Evolutionary conservation across 2,329 filamentous ascomycete species (phyloP).

Genomic region (Fusarium caatingaense): DNA sequence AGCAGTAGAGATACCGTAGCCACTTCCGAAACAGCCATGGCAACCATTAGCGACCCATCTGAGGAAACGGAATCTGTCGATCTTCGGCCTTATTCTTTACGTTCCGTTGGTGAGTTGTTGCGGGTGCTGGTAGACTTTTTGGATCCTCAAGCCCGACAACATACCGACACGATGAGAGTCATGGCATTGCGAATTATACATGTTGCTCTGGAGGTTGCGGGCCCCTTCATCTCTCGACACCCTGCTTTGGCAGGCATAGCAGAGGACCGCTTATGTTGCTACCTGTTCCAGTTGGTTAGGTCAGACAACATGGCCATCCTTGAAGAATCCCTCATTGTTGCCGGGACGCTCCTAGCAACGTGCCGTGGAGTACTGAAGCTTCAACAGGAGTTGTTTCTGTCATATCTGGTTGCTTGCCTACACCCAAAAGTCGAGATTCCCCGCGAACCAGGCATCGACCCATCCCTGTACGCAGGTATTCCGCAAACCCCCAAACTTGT

Average conservation of each 20-base stretch:
- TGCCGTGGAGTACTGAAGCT: constrained; percentile 92
- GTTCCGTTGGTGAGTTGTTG: constrained; percentile 94
- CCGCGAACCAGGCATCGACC: constrained; percentile 88
- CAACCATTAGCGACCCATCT: constrained; percentile 48
- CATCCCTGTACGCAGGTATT: constrained; percentile 90
- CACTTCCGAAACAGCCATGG: constrained; percentile 53
- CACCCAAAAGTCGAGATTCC: constrained; percentile 96
- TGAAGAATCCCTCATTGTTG: constrained; percentile 91
- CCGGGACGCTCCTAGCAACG: constrained; percentile 89
- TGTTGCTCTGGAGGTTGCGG: constrained; percentile 94
- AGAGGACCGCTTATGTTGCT: constrained; percentile 91
- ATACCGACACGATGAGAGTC: constrained; percentile 94
- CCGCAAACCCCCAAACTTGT: constrained; percentile 90
- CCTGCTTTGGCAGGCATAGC: constrained; percentile 88
- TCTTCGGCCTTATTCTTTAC: constrained; percentile 90
- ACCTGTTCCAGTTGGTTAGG: constrained; percentile 94
- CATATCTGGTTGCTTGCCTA: constrained; percentile 92
- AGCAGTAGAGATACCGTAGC: constrained; percentile 65
- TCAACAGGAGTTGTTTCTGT: constrained; percentile 95
- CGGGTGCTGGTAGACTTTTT: constrained; percentile 92
- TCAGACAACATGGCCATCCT: constrained; percentile 97
- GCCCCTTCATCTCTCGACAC: constrained; percentile 93
- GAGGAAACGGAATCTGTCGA: constrained; percentile 62
- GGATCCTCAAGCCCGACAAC: constrained; percentile 90
- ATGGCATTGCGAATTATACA: constrained; percentile 98